Percentiles rank a stretch among this genome's conserved stretches.
These are phyloP conservation scores for Lachnellula cervina DNA, from an alignment of 2,329 filamentous ascomycete genomes.

Conservation along the genomic window DNA sequence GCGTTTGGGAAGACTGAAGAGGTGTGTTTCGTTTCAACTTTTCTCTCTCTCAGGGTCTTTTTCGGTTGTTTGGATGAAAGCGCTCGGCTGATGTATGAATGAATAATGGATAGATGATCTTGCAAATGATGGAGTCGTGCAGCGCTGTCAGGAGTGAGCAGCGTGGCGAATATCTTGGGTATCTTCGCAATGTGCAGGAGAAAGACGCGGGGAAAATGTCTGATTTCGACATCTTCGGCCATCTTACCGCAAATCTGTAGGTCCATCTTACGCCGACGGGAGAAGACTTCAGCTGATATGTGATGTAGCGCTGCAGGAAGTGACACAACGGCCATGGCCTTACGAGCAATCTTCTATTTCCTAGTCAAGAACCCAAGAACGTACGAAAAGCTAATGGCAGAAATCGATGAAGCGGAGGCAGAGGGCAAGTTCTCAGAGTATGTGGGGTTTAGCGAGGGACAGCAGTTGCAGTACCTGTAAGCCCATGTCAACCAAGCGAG, in stretches of 20 bases:
- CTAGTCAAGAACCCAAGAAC: conserved; percentile 9
- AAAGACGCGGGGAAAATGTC: neutral
- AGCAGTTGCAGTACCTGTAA: conserved; percentile 10
- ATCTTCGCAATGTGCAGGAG: neutral
- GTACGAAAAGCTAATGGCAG: conserved; percentile 6
- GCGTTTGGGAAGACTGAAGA: neutral
- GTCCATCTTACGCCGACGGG: neutral
- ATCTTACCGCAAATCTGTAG: neutral
- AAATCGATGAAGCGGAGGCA: conserved; percentile 7
- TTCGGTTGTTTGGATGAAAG: too few species aligned
- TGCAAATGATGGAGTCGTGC: neutral
- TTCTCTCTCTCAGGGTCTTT: neutral
- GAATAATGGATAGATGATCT: neutral
- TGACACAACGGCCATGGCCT: conserved; percentile 14
- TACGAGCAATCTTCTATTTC: conserved; percentile 15
- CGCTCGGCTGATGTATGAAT: too few species aligned
- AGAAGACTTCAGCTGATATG: neutral
- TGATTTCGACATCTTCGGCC: neutral
- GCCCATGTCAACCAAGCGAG: neutral
- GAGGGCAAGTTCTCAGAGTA: conserved; percentile 3
- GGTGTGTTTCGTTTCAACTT: neutral
- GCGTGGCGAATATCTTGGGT: neutral
- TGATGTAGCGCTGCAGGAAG: conserved; percentile 8
- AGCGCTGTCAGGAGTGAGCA: neutral
- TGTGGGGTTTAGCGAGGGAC: conserved; percentile 3